Conservation (phyloP, 495 filamentous ascomycete genomes). For the Collariella sp. region DNA sequence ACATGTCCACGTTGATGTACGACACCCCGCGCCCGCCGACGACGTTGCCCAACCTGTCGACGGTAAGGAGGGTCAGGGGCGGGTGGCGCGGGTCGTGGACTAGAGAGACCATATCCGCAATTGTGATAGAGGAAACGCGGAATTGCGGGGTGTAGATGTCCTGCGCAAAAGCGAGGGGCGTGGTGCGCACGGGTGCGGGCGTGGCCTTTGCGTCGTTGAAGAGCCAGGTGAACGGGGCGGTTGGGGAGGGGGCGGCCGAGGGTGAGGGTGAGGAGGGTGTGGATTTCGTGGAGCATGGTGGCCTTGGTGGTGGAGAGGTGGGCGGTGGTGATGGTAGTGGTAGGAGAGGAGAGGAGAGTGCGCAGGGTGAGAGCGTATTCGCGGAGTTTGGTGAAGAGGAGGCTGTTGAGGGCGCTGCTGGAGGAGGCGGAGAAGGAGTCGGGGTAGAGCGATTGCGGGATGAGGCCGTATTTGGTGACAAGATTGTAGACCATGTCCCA, state of each 20-base stretch:
- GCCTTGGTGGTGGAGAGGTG: slow-evolving; percentile 44
- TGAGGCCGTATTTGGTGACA: slow-evolving; percentile 74
- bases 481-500: slow-evolving; percentile 91
- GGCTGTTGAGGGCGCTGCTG: slow-evolving; percentile 56
- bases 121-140: background rate
- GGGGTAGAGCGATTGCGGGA: slow-evolving; percentile 71
- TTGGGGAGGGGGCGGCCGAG: slow-evolving; percentile 64
- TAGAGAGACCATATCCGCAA: slow-evolving; percentile 53
- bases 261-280: slow-evolving; percentile 66
- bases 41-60: slow-evolving; percentile 71
- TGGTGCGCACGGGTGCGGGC: slow-evolving; percentile 50
- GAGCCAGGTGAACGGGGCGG: slow-evolving; percentile 64
- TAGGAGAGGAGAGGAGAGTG: slow-evolving; percentile 23
- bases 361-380: slow-evolving; percentile 66
- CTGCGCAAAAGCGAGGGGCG: slow-evolving; percentile 57
- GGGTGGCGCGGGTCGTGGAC: slow-evolving; percentile 76
- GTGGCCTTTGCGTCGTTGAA: slow-evolving; percentile 60
- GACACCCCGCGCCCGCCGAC: slow-evolving; percentile 59
- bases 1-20: slow-evolving; percentile 76
- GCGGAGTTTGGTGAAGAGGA: slow-evolving; percentile 79
- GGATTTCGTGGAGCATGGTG: slow-evolving; percentile 66
- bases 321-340: background rate
- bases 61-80: slow-evolving; percentile 60
- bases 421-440: slow-evolving; percentile 69
- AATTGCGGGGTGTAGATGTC: slow-evolving; percentile 28